Percentiles rank a stretch among this genome's conserved stretches.
Evolutionary conservation across 73 alveolate genomes (phyloP).

Genomic region (Tetrahymena elliotti): DNA sequence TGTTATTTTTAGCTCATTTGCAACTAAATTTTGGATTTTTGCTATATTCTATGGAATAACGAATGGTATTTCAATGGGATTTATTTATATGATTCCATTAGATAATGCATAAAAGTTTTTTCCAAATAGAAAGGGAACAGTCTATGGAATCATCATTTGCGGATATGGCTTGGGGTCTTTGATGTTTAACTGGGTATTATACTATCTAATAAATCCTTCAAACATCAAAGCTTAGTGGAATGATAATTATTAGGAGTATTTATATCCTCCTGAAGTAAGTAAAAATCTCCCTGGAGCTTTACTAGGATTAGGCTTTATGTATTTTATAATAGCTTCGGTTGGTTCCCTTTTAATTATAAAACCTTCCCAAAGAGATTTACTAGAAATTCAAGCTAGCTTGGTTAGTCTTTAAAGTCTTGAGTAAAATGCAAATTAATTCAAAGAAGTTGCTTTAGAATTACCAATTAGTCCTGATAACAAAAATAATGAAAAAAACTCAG

Average conservation of each 20-base stretch:
- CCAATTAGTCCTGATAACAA: background rate
- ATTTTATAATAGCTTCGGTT: background rate
- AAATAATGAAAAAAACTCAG: background rate
- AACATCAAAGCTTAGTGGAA: background rate
- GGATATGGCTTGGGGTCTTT: slow-evolving; percentile 55
- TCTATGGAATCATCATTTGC: slow-evolving; percentile 31
- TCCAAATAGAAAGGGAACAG: slow-evolving; percentile 42
- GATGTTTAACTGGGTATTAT: background rate
- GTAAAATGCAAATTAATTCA: background rate
- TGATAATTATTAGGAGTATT: background rate
- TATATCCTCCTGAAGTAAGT: background rate
- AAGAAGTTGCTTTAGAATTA: background rate
- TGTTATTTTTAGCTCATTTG: slow-evolving; percentile 10
- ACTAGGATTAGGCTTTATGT: background rate
- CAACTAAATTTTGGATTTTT: background rate
- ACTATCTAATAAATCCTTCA: background rate
- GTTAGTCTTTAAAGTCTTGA: background rate
- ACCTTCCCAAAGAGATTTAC: background rate
- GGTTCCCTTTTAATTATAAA: background rate
- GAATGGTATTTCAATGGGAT: slow-evolving; percentile 36
- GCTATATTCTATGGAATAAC: slow-evolving; percentile 26
- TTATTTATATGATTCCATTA: slow-evolving; percentile 39
- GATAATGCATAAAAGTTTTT: slow-evolving; percentile 35
- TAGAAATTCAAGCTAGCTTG: background rate
- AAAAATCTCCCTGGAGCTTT: background rate